Evolutionary conservation across 306 rosid genomes (phyloP), one percentile per base, ranked within the genome.

Genomic region (Medicago ruthenica): DNA sequence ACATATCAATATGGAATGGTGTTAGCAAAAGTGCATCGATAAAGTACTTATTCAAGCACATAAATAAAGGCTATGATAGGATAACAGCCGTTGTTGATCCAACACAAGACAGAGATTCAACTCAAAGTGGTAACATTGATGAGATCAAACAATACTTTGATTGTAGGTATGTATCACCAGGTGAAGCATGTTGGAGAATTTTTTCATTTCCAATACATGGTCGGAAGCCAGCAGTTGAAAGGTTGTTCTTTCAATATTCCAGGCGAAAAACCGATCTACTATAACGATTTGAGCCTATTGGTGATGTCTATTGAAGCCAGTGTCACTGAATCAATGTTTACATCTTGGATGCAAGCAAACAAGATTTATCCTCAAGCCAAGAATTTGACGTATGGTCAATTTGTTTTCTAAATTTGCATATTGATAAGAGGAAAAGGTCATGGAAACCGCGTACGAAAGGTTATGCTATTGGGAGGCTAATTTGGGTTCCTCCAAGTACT

Each of bases 331-430:
- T 41, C 53, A 7, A 66, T 66, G 71, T 66, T 66, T 66, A 66
- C 71, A 18, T 66, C 71, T 20, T 66, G 71, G 71, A 41, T 66
- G 71, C 12, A 66, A 39, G 70, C 70, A 40, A 65, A 65, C 70
- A 65, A 39, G 34, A 65, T 27, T 39, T 65, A 65, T 40, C 36
- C 71, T 22, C 18, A 66, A 40, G 71, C 53, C 48, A 40, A 66
- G 20, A 40, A 41, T 66, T 45, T 66, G 48, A 66, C 71, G 6
- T 66, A 66, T 11, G 71, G 8, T 10, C 70, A 65, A 2, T 65
- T 65, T 40, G 70, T 37, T 18, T n/a, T 16, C 70, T 9, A 27
- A 47, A 27, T 69, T 69, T 69, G 21, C 24, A 5, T 69, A 69
- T n/a, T 48, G 40, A 2, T 2, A 15, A 1, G 9, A 3, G 4